A percentile compares a stretch with the other conserved stretches of the same genome.
Evolutionary conservation across 2,329 filamentous ascomycete species (phyloP).

Genomic region (Leptodontidium sp.): DNA sequence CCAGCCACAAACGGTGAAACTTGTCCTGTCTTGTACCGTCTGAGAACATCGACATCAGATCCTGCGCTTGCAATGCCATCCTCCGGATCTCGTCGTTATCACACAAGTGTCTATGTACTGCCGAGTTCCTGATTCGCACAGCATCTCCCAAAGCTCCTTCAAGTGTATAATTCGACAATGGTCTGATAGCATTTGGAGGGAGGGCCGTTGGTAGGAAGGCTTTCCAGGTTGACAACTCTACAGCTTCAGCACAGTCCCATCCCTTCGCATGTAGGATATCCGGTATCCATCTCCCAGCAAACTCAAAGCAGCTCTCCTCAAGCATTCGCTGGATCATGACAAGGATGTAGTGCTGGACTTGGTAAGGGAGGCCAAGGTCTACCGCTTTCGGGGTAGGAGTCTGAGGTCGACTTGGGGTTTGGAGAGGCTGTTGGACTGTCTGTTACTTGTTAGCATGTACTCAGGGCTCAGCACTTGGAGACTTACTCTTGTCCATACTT

Average conservation of each 20-base stretch:
- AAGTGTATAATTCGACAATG: slow-evolving; percentile 34
- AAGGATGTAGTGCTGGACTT: slow-evolving; percentile 47
- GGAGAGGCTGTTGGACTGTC: slow-evolving; percentile 17
- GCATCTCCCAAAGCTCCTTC: slow-evolving; percentile 39
- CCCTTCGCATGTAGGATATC: slow-evolving; percentile 35
- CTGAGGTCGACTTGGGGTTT: not conserved
- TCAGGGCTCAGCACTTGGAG: not conserved
- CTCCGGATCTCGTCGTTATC: slow-evolving; percentile 41
- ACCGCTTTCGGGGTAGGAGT: slow-evolving; percentile 18
- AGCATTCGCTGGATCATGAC: slow-evolving; percentile 44
- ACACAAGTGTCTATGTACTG: slow-evolving; percentile 44
- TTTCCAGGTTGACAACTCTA: slow-evolving; percentile 45
- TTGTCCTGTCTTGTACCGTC: slow-evolving; percentile 42
- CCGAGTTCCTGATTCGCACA: slow-evolving; percentile 43
- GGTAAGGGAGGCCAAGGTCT: slow-evolving; percentile 46
- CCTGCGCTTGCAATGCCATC: slow-evolving; percentile 41
- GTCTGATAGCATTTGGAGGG: slow-evolving; percentile 36
- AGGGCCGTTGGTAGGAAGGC: slow-evolving; percentile 36
- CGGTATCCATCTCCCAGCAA: slow-evolving; percentile 44
- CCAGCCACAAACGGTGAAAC: slow-evolving; percentile 38
- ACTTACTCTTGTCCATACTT: slow-evolving; percentile 41
- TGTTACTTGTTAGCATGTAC: slow-evolving; percentile 5
- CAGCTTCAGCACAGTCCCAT: slow-evolving; percentile 44
- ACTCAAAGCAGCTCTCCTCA: slow-evolving; percentile 46
- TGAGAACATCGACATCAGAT: slow-evolving; percentile 44